A percentile compares a stretch with the other conserved stretches of the same genome.
These are phyloP conservation scores for Talaromyces trachyspermus DNA, from an alignment of 495 filamentous ascomycete genomes.

Conservation along the genomic window DNA sequence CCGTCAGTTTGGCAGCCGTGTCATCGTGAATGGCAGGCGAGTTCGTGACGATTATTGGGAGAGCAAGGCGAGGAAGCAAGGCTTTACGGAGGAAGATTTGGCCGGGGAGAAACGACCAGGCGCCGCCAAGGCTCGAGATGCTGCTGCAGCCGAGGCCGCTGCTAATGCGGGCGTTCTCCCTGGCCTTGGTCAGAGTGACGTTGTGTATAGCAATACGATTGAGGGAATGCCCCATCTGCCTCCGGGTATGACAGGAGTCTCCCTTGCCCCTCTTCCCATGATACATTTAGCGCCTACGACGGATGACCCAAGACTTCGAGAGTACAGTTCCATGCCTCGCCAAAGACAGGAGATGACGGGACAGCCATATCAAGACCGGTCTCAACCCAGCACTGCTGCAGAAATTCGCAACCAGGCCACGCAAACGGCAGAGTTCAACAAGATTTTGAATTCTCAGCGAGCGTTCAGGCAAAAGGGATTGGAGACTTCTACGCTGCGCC, in stretches of 20 bases:
- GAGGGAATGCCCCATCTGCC: slow-evolving; percentile 63
- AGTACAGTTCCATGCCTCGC: slow-evolving; percentile 77
- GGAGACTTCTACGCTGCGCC: slow-evolving; percentile 66
- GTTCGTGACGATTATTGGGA: slow-evolving; percentile 99
- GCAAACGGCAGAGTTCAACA: slow-evolving; percentile 87
- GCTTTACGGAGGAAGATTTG: slow-evolving; percentile 94
- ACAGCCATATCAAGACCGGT: slow-evolving; percentile 80
- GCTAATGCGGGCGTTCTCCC: slow-evolving; percentile 41
- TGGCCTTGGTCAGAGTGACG: slow-evolving; percentile 55
- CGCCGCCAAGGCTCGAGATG: slow-evolving; percentile 79
- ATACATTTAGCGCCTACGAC: slow-evolving; percentile 71
- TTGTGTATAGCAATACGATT: slow-evolving; percentile 74
- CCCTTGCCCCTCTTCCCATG: slow-evolving; percentile 69
- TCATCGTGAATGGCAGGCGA: slow-evolving; percentile 80
- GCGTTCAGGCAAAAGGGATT: slow-evolving; percentile 67
- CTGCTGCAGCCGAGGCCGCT: slow-evolving; percentile 52
- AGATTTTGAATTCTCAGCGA: slow-evolving; percentile 65
- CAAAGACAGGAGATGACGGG: slow-evolving; percentile 86
- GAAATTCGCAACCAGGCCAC: slow-evolving; percentile 85
- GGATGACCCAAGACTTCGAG: slow-evolving; percentile 69
- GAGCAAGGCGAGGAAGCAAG: slow-evolving; percentile 90
- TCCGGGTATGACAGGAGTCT: slow-evolving; percentile 54
- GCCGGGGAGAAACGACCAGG: slow-evolving; percentile 96
- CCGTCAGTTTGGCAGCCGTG: slow-evolving; percentile 92
- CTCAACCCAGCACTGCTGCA: slow-evolving; percentile 65